Evolutionary conservation across 2,329 filamentous ascomycete genomes (phyloP).

Genomic region (Aspergillus sp.): DNA sequence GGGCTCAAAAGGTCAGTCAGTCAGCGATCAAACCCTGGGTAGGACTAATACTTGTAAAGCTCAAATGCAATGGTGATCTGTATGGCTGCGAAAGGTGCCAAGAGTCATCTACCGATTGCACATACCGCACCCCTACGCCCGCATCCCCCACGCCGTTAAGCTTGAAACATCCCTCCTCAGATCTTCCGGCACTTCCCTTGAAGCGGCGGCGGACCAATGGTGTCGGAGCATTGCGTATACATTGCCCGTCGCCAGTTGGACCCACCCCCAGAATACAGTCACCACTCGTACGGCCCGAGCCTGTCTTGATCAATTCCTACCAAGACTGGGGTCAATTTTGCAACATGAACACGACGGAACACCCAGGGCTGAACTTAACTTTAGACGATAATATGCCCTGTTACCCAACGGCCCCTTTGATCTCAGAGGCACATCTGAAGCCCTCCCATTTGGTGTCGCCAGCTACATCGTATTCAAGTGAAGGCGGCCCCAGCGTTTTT

Average conservation of each 20-base stretch:
- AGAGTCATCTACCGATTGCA: background rate
- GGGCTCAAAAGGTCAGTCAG: background rate
- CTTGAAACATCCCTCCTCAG: background rate
- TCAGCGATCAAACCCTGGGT: background rate
- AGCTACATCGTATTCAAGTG: background rate
- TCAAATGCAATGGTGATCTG: conserved; percentile 5
- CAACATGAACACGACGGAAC: background rate
- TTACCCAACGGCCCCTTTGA: background rate
- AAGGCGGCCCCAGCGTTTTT: background rate
- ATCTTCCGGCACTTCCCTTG: background rate
- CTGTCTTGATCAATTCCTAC: background rate
- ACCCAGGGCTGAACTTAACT: background rate
- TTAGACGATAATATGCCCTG: background rate
- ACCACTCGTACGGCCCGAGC: background rate
- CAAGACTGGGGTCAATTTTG: conserved; percentile 1
- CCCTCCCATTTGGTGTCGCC: background rate
- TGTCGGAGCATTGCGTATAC: background rate
- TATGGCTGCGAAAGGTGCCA: conserved; percentile 5
- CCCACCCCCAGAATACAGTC: background rate
- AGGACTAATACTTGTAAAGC: background rate
- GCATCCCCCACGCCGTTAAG: background rate
- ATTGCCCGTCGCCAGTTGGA: background rate
- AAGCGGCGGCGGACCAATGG: background rate
- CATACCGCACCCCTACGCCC: background rate
- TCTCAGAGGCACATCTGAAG: background rate